A percentile compares a stretch with the other conserved stretches of the same genome.
phyloP scores from a whole-genome alignment of 2,329 filamentous ascomycete species.

The Lecanosticta acicola region DNA sequence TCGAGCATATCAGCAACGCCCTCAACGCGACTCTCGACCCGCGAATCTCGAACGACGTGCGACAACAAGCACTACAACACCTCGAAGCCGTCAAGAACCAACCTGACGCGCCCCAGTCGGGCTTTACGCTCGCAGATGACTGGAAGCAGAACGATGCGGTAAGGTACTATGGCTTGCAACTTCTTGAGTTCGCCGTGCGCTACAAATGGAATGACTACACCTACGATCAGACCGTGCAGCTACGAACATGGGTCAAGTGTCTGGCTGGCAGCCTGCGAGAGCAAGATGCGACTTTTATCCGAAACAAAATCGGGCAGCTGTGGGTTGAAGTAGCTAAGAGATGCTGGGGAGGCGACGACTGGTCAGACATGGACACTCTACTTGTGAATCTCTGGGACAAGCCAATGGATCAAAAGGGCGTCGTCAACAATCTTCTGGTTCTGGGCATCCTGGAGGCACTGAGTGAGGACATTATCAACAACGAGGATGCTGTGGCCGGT shows the following conservation, averaged over 20 bases:
- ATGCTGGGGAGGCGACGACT: conserved; percentile 76
- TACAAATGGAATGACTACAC: conserved; percentile 76
- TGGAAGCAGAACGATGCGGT: conserved; percentile 70
- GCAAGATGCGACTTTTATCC: conserved; percentile 72
- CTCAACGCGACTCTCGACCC: conserved; percentile 83
- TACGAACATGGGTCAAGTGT: conserved; percentile 72
- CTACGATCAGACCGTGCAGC: conserved; percentile 58
- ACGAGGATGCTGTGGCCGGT: conserved; percentile 79
- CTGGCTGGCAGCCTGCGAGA: conserved; percentile 66
- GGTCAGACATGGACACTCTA: conserved; percentile 88
- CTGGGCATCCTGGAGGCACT: conserved; percentile 83
- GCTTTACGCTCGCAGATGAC: conserved; percentile 75
- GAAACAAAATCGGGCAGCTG: conserved; percentile 89
- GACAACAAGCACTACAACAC: conserved; percentile 75
- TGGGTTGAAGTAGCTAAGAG: conserved; percentile 95
- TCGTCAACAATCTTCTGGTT: conserved; percentile 76
- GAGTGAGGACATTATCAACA: conserved; percentile 86
- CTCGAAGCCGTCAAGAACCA: conserved; percentile 80
- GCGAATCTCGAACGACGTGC: conserved; percentile 70
- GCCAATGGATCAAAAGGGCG: conserved; percentile 24
- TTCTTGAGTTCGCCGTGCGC: conserved; percentile 83
- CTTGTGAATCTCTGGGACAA: conserved; percentile 72
- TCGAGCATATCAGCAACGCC: conserved; percentile 71
- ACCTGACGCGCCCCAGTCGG: conserved; percentile 74
- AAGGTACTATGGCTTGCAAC: conserved; percentile 86